These are phyloP conservation scores for Tulasnella sp. DNA, from an alignment of 768 basidiomycete genomes.

Conservation along the genomic window DNA sequence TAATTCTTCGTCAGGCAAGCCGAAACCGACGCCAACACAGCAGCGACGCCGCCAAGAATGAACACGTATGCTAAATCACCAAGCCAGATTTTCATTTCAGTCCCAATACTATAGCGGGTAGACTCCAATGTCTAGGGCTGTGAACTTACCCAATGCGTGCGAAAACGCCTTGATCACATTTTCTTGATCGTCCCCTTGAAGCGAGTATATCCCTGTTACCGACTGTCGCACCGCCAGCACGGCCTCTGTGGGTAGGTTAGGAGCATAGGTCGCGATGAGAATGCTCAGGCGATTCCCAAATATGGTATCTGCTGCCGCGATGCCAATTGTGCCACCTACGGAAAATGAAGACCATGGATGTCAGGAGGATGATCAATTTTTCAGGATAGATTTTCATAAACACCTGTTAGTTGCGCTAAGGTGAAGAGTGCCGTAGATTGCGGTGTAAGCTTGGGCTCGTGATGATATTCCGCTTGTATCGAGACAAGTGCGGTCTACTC, in stretches of 20 bases:
- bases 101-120: too few relatives aligned
- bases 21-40: not conserved
- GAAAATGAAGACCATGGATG: too few relatives aligned
- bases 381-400: not conserved
- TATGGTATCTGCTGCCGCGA: conserved; percentile 8
- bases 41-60: conserved; percentile 9
- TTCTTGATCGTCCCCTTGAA: conserved; percentile 19
- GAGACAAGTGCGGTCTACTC: too few relatives aligned
- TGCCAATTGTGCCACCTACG: conserved; percentile 12
- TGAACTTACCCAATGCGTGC: conserved; percentile 12
- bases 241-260: conserved; percentile 18
- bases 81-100: not conserved
- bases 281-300: conserved; percentile 24
- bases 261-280: conserved; percentile 24
- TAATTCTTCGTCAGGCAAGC: conserved; percentile 25
- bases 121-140: too few relatives aligned
- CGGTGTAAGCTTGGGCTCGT: not conserved
- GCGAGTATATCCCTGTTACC: conserved; percentile 24
- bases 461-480: conserved; percentile 1
- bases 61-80: conserved; percentile 4
- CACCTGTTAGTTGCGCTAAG: not conserved
- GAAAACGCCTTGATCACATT: conserved; percentile 20
- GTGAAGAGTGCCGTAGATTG: conserved; percentile 1
- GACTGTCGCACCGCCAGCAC: conserved; percentile 21
- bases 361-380: too few relatives aligned